Evolutionary conservation across 2,329 filamentous ascomycete genomes (phyloP), one percentile per base, ranked within the genome.

Genomic region (Aspergillus phoenicis): DNA sequence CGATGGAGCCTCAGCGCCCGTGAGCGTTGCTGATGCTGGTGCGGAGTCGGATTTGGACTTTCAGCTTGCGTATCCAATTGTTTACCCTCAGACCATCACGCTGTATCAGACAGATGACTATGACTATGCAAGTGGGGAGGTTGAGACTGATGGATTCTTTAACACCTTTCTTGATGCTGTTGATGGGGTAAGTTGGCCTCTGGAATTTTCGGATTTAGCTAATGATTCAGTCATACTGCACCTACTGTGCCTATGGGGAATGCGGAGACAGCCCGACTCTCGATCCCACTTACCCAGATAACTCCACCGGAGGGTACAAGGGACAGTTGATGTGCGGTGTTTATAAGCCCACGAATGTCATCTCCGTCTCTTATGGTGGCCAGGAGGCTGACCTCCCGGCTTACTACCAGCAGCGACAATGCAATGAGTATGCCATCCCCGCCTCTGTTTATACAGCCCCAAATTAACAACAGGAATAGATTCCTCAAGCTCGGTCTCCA

Each of bases 401-500:
- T 4, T 52, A 33, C 8, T 60, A 60, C 8, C 58, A 60, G 17
- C 30, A 57, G 15, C 28, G 58, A 3, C 58, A 60, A 43, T 60
- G 58, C 33, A 48, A 36, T 2, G 58, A 60, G 52, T 59, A 55
- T 5, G 26, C 10, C n/a, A 8, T 36, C 3, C 15, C 8, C 22
- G 7, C 36, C 20, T 17, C 8, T 8, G 1, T 7, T 4, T 10
- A 38, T 3, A 13, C 28, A 52, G 26, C 3, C 6, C 28, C 28
- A 10, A 30, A 41, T 15, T 26, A 39, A 39, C 33, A n/a, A 0
- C 3, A 5, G 4, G 2, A 5, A 8, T 17, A 59, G 58, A 5
- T 60, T 51, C 26, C 26, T 60, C n/a, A 60, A 60, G 33, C 58
- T 60, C 22, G 58, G 58, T 4, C n/a, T 60, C 8, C 58, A 60